Conservation (phyloP, 257 asterid species). For the Galeopsis tetrahit region DNA sequence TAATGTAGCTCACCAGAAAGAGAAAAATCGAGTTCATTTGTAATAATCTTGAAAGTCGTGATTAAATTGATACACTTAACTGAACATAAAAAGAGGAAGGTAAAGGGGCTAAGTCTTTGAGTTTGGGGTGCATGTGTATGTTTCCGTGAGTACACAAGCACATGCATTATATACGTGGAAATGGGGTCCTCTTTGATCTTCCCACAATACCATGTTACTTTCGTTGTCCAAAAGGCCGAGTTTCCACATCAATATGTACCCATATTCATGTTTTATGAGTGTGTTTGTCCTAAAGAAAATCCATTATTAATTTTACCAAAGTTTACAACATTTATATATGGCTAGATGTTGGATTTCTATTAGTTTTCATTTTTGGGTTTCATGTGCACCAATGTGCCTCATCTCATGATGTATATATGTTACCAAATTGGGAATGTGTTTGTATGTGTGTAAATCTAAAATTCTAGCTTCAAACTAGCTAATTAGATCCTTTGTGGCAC, state of each 20-base stretch:
- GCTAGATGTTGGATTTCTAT: not conserved
- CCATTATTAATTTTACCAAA: slow-evolving; percentile 18
- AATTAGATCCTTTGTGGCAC: not conserved
- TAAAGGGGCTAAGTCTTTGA: slow-evolving; percentile 38
- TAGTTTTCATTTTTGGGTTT: slow-evolving; percentile 13
- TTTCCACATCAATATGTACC: slow-evolving; percentile 25
- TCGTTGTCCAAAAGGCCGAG: slow-evolving; percentile 35
- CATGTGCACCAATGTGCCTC: slow-evolving; percentile 35
- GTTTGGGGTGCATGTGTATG: slow-evolving; percentile 43
- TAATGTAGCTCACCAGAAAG: too few relatives aligned
- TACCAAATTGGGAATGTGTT: slow-evolving; percentile 18
- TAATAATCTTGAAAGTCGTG: too few relatives aligned
- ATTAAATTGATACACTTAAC: not conserved
- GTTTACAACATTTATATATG: not conserved
- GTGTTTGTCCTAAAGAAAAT: not conserved
- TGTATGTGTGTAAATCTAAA: slow-evolving; percentile 24
- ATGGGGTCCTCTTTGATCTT: slow-evolving; percentile 32
- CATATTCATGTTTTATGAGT: slow-evolving; percentile 1
- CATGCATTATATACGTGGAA: slow-evolving; percentile 47
- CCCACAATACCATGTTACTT: slow-evolving; percentile 32
- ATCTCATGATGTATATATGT: not conserved
- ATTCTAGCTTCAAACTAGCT: not conserved
- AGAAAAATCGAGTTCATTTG: too few relatives aligned
- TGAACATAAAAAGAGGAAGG: slow-evolving; percentile 11
- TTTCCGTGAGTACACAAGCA: slow-evolving; percentile 37